A percentile compares a stretch with the other conserved stretches of the same genome.
Conservation (phyloP, 2,329 filamentous ascomycete genomes). For the Leptographium procerum region DNA sequence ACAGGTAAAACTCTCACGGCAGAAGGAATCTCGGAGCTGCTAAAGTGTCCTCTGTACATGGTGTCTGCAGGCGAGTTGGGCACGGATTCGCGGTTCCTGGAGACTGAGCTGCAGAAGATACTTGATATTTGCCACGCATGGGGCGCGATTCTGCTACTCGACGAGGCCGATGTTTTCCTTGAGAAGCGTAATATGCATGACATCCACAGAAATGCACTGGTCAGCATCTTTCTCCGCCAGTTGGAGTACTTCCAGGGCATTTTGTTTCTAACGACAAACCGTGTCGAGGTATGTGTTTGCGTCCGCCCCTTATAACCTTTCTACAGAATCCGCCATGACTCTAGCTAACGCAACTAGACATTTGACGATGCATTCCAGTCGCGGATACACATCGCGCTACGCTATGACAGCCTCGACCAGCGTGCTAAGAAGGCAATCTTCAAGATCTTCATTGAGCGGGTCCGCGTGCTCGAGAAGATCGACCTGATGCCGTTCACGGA, state of each 20-base stretch:
- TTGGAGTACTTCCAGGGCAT: slow-evolving; percentile 91
- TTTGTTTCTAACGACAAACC: slow-evolving; percentile 79
- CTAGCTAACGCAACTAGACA: slow-evolving; percentile 20
- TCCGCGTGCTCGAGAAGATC: slow-evolving; percentile 51
- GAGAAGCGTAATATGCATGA: slow-evolving; percentile 32
- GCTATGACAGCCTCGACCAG: slow-evolving; percentile 62
- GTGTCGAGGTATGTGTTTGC: slow-evolving; percentile 46
- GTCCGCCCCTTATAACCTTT: background rate
- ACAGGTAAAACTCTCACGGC: slow-evolving; percentile 36
- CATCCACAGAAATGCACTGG: slow-evolving; percentile 36
- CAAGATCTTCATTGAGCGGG: slow-evolving; percentile 70
- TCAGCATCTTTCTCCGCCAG: slow-evolving; percentile 71
- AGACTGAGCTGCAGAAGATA: slow-evolving; percentile 33
- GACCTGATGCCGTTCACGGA: slow-evolving; percentile 51
- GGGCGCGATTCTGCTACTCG: slow-evolving; percentile 39
- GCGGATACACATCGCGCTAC: slow-evolving; percentile 73
- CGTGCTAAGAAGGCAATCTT: slow-evolving; percentile 72
- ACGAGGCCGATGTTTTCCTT: slow-evolving; percentile 44
- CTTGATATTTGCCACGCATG: slow-evolving; percentile 38
- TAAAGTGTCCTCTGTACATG: slow-evolving; percentile 36
- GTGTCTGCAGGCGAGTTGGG: slow-evolving; percentile 44
- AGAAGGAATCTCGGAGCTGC: slow-evolving; percentile 28
- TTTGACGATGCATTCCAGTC: slow-evolving; percentile 88
- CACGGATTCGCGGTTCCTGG: slow-evolving; percentile 28
- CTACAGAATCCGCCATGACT: too few relatives aligned